These are phyloP conservation scores for Colletotrichum phormii DNA, from an alignment of 2,329 filamentous ascomycete species.

Conservation along the genomic window DNA sequence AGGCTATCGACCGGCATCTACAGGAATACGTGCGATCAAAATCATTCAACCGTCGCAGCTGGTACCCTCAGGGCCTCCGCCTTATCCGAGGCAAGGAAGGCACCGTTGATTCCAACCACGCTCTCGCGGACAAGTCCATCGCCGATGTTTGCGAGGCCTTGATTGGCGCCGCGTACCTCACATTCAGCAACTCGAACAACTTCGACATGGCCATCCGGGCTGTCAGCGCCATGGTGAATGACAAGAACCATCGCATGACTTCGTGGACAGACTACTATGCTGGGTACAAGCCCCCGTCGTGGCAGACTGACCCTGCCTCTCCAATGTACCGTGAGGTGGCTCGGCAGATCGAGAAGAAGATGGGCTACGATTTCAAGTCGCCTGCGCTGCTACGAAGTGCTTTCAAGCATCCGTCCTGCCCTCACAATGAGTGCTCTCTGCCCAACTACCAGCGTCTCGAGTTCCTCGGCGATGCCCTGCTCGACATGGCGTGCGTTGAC, in stretches of 20 bases:
- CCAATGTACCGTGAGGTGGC: constrained; percentile 78
- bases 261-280: constrained; percentile 79
- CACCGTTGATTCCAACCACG: constrained; percentile 67
- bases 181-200: constrained; percentile 50
- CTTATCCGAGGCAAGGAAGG: constrained; percentile 79
- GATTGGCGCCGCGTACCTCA: constrained; percentile 85
- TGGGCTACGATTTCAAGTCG: constrained; percentile 75
- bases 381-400: constrained; percentile 84
- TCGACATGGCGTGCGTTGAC: constrained; percentile 88
- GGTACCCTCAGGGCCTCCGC: constrained; percentile 87
- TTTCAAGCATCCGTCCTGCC: constrained; percentile 89
- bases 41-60: constrained; percentile 82
- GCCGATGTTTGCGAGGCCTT: constrained; percentile 95
- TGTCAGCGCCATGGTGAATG: constrained; percentile 77
- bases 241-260: constrained; percentile 75
- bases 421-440: constrained; percentile 75
- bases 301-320: constrained; percentile 72
- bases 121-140: constrained; percentile 86
- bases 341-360: constrained; percentile 68
- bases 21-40: constrained; percentile 85
- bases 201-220: constrained; percentile 71
- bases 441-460: constrained; percentile 93
- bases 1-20: constrained; percentile 73
- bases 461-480: constrained; percentile 88
- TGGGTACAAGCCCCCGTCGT: constrained; percentile 76